Percentiles rank a stretch among this genome's conserved stretches.
Conservation (phyloP, 2,329 filamentous ascomycete species). For the Ilyonectria destructans region DNA sequence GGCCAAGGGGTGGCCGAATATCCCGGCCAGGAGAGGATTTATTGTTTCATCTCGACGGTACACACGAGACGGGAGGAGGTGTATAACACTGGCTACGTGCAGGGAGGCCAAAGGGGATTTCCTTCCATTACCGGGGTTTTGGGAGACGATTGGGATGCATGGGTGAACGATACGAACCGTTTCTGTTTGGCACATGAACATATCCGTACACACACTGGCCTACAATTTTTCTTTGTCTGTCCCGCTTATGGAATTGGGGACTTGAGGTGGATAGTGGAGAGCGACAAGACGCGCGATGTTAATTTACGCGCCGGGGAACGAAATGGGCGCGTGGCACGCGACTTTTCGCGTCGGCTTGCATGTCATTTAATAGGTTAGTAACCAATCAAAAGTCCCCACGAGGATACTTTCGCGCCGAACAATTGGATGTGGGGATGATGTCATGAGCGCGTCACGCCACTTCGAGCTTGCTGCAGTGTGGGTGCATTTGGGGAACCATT, state of each 20-base stretch:
- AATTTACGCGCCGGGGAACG: conserved; percentile 49
- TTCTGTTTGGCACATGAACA: conserved; percentile 21
- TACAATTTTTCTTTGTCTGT: conserved; percentile 28
- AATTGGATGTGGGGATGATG: conserved; percentile 40
- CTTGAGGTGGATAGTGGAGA: conserved; percentile 27
- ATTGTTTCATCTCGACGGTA: conserved; percentile 37
- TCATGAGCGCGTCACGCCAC: conserved; percentile 31
- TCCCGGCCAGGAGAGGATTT: conserved; percentile 19
- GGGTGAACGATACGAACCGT: conserved; percentile 35
- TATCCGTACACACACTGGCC: conserved; percentile 16
- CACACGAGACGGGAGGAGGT: conserved; percentile 4
- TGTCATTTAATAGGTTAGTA: conserved; percentile 29
- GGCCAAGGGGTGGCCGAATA: conserved; percentile 31
- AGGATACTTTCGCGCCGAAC: conserved; percentile 9
- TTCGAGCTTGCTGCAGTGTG: not conserved
- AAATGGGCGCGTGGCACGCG: conserved; percentile 41
- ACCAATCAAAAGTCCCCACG: conserved; percentile 42
- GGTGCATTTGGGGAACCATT: conserved; percentile 2
- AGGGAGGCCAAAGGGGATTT: conserved; percentile 12
- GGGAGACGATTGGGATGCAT: conserved; percentile 38
- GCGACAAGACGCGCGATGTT: conserved; percentile 37
- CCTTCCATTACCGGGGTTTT: conserved; percentile 34
- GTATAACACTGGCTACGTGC: conserved; percentile 34
- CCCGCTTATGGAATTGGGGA: not conserved
- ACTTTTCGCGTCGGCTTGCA: conserved; percentile 43